A percentile compares a stretch with the other conserved stretches of the same genome.
Conservation (phyloP, 164 flowering plant species). For the Malania oleifera region DNA sequence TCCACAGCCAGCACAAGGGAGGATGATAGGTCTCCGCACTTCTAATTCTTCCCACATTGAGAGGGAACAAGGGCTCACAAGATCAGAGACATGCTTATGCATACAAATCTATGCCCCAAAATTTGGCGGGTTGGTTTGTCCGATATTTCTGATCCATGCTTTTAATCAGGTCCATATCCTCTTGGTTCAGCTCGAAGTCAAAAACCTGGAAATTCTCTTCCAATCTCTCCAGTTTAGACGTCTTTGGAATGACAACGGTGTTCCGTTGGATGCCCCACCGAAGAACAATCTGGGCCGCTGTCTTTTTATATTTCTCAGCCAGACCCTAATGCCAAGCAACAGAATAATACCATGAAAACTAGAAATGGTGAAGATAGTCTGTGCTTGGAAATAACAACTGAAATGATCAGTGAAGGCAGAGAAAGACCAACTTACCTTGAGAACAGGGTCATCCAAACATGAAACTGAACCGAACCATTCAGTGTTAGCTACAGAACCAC, state of each 20-base stretch:
- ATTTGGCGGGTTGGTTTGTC: conserved; percentile 77
- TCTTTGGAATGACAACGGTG: conserved; percentile 77
- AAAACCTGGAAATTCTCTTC: conserved; percentile 68
- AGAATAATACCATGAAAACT: not conserved
- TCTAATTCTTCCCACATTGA: too few relatives aligned
- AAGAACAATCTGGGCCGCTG: conserved; percentile 73
- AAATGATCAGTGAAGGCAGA: not conserved
- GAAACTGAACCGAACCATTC: conserved; percentile 90
- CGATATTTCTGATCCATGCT: conserved; percentile 53
- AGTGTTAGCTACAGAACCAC: conserved; percentile 74
- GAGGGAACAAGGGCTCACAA: not conserved
- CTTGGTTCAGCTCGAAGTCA: conserved; percentile 68
- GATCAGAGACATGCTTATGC: conserved; percentile 31
- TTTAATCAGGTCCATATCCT: conserved; percentile 72
- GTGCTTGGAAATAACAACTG: too few relatives aligned
- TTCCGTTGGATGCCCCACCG: conserved; percentile 90
- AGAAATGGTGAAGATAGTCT: not conserved
- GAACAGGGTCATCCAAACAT: conserved; percentile 75
- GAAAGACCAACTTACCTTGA: conserved; percentile 40
- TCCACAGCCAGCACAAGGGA: too few relatives aligned
- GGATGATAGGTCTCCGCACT: too few relatives aligned
- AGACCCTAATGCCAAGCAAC: conserved; percentile 37
- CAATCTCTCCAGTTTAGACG: conserved; percentile 70
- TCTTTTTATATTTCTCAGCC: conserved; percentile 67
- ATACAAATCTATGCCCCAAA: conserved; percentile 80